These are phyloP conservation scores for Paxillus rubicundulus DNA, from an alignment of 768 basidiomycete species.

Conservation along the genomic window DNA sequence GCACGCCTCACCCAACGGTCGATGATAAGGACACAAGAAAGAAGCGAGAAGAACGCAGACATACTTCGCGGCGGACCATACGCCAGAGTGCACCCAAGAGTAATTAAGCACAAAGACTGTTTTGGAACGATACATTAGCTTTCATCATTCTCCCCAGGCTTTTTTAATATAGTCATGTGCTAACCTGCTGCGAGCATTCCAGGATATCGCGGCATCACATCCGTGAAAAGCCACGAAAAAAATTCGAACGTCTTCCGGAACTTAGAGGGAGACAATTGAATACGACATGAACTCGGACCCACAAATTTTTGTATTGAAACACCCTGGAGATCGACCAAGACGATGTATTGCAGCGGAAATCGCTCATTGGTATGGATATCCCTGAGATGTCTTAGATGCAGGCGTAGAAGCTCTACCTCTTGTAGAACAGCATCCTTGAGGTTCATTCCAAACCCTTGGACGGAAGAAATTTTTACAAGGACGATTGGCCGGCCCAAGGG, in stretches of 20 bases:
- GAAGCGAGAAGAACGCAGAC: constrained; percentile 21
- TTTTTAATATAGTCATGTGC: constrained; percentile 11
- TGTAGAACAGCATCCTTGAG: constrained; percentile 44
- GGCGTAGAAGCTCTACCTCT: constrained; percentile 55
- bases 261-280: constrained; percentile 5
- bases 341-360: constrained; percentile 62
- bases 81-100: constrained; percentile 67
- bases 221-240: constrained; percentile 60
- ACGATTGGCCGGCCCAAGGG: constrained; percentile 66
- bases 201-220: constrained; percentile 68
- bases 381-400: constrained; percentile 52
- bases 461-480: constrained; percentile 45
- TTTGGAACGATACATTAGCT: constrained; percentile 1
- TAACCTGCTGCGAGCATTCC: constrained; percentile 74
- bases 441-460: constrained; percentile 39
- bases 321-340: constrained; percentile 61
- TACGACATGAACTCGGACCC: constrained; percentile 25
- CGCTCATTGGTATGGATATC: constrained; percentile 24
- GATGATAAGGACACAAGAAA: constrained; percentile 4
- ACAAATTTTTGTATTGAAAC: constrained; percentile 58
- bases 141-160: not conserved
- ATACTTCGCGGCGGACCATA: constrained; percentile 67
- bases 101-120: constrained; percentile 71
- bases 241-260: constrained; percentile 54
- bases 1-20: constrained; percentile 44